A percentile compares a stretch with the other conserved stretches of the same genome.
Conservation (phyloP, 2,329 filamentous ascomycete species). For the Penicillium sp. region DNA sequence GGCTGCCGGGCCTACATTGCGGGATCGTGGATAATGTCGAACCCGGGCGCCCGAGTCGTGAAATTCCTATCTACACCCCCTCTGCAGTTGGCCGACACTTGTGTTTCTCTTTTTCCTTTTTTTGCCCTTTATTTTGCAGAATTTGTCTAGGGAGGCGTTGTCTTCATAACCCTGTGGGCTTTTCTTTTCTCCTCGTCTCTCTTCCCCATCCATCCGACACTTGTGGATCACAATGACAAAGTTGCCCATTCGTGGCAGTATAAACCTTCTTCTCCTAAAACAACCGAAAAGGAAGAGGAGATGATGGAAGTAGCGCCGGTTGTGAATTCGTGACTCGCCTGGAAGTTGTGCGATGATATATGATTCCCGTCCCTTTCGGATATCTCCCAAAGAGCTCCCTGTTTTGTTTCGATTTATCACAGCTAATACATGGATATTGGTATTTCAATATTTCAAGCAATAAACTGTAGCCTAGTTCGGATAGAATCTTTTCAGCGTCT, state of each 20-base stretch:
- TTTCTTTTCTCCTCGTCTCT: slow-evolving; percentile 27
- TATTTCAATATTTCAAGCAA: not conserved
- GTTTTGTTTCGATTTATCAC: slow-evolving; percentile 24
- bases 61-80: slow-evolving; percentile 24
- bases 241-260: slow-evolving; percentile 21
- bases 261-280: slow-evolving; percentile 8
- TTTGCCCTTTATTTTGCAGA: slow-evolving; percentile 37
- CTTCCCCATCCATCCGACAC: slow-evolving; percentile 12
- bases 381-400: slow-evolving; percentile 24
- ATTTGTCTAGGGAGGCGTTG: slow-evolving; percentile 44
- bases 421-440: slow-evolving; percentile 30
- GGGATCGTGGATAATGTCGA: slow-evolving; percentile 38
- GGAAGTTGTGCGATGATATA: slow-evolving; percentile 25
- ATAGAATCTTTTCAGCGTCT: too few species aligned
- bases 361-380: slow-evolving; percentile 24
- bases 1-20: slow-evolving; percentile 28
- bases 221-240: slow-evolving; percentile 28
- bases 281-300: slow-evolving; percentile 7
- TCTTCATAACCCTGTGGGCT: slow-evolving; percentile 40
- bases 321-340: slow-evolving; percentile 9
- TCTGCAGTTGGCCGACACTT: slow-evolving; percentile 38
- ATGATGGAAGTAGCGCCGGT: slow-evolving; percentile 15
- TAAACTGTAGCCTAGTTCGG: too few species aligned
- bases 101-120: slow-evolving; percentile 26
- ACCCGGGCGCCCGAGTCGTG: slow-evolving; percentile 29